Conservation (phyloP, 1,139 yeast genomes). For the Scheffersomyces parashehatae region DNA sequence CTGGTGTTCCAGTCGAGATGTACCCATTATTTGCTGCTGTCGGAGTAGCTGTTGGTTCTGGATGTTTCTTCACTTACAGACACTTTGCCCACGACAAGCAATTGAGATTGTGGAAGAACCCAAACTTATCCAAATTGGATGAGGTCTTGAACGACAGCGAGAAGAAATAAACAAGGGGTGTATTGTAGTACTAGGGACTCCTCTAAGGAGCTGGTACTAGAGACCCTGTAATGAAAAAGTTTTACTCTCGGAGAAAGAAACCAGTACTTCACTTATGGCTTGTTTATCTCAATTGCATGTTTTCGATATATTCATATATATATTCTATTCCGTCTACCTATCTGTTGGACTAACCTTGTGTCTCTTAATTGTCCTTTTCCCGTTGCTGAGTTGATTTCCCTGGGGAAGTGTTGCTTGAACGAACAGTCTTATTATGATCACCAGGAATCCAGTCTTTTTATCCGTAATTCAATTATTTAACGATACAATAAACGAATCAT, state of each 20-base stretch:
- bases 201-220: no score
- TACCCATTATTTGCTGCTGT: conserved; percentile 66
- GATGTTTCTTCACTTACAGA: conserved; percentile 68
- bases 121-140: conserved; percentile 57
- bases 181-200: no score
- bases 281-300: not conserved
- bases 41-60: conserved; percentile 69
- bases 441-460: no score
- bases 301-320: not conserved
- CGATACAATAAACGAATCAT: not conserved
- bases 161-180: conserved; percentile 15
- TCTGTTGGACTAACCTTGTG: no score
- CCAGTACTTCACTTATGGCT: not conserved
- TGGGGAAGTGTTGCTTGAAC: no score
- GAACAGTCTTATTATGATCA: no score
- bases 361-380: no score
- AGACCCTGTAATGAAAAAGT: no score
- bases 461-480: no score
- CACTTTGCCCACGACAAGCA: conserved; percentile 66
- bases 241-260: no score
- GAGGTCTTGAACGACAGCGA: conserved; percentile 55
- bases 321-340: no score
- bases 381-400: no score
- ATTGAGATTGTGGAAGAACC: conserved; percentile 71
- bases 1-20: conserved; percentile 65